A percentile compares a stretch with the other conserved stretches of the same genome.
These are phyloP conservation scores for Panaeolus cyanescens DNA, from an alignment of 768 basidiomycete genomes.

Conservation along the genomic window DNA sequence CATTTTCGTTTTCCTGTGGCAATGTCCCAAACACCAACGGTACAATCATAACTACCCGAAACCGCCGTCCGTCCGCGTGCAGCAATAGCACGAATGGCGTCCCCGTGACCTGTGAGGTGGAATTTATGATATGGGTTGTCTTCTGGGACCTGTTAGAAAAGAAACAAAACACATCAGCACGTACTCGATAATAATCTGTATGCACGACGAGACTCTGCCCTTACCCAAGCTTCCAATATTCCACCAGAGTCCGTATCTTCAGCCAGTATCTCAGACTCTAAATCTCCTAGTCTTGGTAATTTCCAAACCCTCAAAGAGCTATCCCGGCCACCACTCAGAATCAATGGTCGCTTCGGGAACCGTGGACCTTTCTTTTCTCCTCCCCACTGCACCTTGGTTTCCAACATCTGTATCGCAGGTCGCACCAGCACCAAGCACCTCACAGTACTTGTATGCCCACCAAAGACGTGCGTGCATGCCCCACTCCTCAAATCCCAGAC, in stretches of 20 bases:
- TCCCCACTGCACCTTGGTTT: background rate
- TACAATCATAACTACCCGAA: constrained; percentile 89
- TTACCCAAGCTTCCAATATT: too few species aligned
- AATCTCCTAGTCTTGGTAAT: background rate
- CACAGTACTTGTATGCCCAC: background rate
- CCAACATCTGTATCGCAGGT: background rate
- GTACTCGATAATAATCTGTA: too few species aligned
- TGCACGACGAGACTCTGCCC: too few species aligned
- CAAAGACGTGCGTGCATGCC: background rate
- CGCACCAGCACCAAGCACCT: background rate
- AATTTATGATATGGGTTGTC: constrained; percentile 82
- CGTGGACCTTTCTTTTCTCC: background rate
- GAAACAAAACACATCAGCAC: too few species aligned
- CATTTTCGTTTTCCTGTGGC: constrained; percentile 72
- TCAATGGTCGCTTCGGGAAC: background rate
- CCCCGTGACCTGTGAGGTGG: constrained; percentile 76
- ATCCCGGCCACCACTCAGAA: background rate
- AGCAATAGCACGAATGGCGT: constrained; percentile 82
- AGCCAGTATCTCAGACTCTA: background rate
- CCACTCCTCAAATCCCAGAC: background rate
- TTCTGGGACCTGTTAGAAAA: constrained; percentile 10
- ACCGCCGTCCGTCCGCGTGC: constrained; percentile 81
- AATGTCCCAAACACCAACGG: constrained; percentile 89
- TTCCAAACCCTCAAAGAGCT: background rate
- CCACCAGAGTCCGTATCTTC: too few species aligned